phyloP scores from a whole-genome alignment of 192 early-diverging fungal species.

The Gonapodya sp. region DNA sequence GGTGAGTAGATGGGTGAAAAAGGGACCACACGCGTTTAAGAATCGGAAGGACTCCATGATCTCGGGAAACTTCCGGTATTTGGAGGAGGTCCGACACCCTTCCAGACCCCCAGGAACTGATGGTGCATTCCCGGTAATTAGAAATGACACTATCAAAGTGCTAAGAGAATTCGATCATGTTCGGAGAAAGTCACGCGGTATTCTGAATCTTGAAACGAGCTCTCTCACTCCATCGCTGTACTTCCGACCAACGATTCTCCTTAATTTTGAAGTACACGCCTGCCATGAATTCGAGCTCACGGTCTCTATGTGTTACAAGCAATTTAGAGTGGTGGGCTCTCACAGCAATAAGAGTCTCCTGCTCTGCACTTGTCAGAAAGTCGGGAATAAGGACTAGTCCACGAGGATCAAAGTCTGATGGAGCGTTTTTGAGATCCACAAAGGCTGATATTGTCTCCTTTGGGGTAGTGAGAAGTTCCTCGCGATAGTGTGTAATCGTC shows the following conservation, averaged over 20 bases:
- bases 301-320: too few species aligned
- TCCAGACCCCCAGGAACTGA: conserved; percentile 3
- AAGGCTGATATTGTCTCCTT: too few species aligned
- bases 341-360: neutral
- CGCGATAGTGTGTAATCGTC: too few species aligned
- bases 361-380: neutral
- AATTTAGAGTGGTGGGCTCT: too few species aligned
- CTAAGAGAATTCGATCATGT: too few species aligned
- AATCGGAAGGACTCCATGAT: neutral
- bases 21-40: neutral
- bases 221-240: neutral
- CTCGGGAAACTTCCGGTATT: neutral
- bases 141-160: conserved; percentile 8
- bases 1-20: neutral
- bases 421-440: neutral
- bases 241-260: neutral
- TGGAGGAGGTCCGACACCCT: neutral
- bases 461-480: too few species aligned
- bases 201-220: too few species aligned
- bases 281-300: too few species aligned
- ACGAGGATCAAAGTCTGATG: neutral
- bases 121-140: conserved; percentile 4
- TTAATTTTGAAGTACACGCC: neutral
- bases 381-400: neutral
- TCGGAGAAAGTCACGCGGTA: too few species aligned